phyloP scores from a whole-genome alignment of 176 grass and related monocot genomes.

The Zea mays region Zm-B73-REFERENCE-NAM-5.0 NC_050099.1:238267501-238268000 shows the following conservation, averaged over 20 bases:
- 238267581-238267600: constrained; percentile 12
- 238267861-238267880: constrained; percentile 88
- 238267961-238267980: no score
- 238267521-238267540: background rate
- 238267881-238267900: constrained; percentile 73
- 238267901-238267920: constrained; percentile 96
- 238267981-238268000: no score
- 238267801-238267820: background rate
- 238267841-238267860: constrained; percentile 82
- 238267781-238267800: constrained; percentile 17
- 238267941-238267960: constrained; percentile 12
- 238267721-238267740: background rate
- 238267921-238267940: constrained; percentile 29
- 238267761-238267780: background rate
- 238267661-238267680: background rate
- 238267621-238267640: constrained; percentile 3
- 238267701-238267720: background rate
- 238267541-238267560: background rate
- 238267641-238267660: constrained; percentile 7
- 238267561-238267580: constrained; percentile 12
- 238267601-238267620: constrained; percentile 11
- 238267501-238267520: background rate
- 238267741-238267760: background rate
- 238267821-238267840: constrained; percentile 13
- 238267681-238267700: constrained; percentile 6